Evolutionary conservation across 768 basidiomycete species (phyloP).

Genomic region (Mycena sanguinolenta): DNA sequence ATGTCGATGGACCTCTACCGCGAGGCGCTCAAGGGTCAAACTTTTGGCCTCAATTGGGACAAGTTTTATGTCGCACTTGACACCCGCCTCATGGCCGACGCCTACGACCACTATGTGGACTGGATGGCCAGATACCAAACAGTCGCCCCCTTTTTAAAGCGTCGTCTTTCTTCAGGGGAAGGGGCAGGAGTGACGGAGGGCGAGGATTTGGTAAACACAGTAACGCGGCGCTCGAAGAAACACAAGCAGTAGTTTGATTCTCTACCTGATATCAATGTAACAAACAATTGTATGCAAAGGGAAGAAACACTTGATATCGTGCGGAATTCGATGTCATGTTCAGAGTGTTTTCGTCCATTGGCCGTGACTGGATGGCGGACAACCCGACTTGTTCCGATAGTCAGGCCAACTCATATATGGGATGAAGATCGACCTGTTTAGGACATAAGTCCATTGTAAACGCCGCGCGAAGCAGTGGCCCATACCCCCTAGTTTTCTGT

Average conservation of each 20-base stretch:
- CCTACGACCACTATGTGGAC: neutral
- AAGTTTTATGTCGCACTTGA: conserved; percentile 3
- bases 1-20: neutral
- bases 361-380: too few species aligned
- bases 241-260: neutral
- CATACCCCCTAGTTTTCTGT: too few species aligned
- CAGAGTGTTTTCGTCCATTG: neutral
- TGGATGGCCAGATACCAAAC: neutral
- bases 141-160: conserved; percentile 1
- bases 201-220: neutral
- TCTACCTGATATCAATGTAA: conserved; percentile 1
- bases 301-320: neutral
- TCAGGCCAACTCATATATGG: too few species aligned
- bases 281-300: neutral
- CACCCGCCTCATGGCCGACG: conserved; percentile 1
- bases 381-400: too few species aligned
- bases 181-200: conserved; percentile 2
- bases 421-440: too few species aligned
- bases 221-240: conserved; percentile 6
- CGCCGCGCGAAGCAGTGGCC: too few species aligned
- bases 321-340: neutral
- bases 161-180: conserved; percentile 1
- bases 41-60: conserved; percentile 11
- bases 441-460: too few species aligned
- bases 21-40: neutral